Evolutionary conservation across 2,329 filamentous ascomycete species (phyloP).

Genomic region (Graphiopsis chlorocephala): DNA sequence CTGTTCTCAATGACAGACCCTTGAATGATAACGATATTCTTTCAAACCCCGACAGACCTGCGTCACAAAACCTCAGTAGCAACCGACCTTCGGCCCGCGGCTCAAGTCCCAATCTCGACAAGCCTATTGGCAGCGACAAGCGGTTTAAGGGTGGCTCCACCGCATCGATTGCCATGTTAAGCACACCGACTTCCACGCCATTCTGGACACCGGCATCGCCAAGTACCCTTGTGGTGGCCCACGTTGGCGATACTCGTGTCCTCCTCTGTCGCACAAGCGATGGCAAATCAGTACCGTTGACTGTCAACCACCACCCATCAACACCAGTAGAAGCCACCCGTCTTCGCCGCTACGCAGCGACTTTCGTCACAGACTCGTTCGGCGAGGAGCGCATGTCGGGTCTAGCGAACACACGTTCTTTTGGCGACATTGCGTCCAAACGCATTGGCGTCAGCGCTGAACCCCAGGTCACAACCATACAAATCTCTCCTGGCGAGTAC

Average conservation of each 20-base stretch:
- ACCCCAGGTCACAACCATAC: constrained; percentile 77
- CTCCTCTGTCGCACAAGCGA: constrained; percentile 84
- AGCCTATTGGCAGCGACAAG: constrained; percentile 66
- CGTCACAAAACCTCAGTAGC: constrained; percentile 35
- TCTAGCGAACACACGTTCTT: constrained; percentile 88
- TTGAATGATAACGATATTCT: constrained; percentile 84
- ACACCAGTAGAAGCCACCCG: constrained; percentile 78
- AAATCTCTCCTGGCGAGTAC: constrained; percentile 80
- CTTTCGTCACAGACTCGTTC: constrained; percentile 92
- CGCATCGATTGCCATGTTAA: constrained; percentile 83
- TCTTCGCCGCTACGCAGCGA: constrained; percentile 78
- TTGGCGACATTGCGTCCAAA: constrained; percentile 89
- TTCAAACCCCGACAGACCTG: constrained; percentile 56
- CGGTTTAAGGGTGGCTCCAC: constrained; percentile 94
- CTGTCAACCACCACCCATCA: constrained; percentile 90
- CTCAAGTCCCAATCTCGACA: constrained; percentile 50
- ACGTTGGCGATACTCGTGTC: constrained; percentile 90
- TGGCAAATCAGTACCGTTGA: constrained; percentile 75
- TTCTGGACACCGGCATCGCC: constrained; percentile 93
- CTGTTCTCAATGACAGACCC: constrained; percentile 68
- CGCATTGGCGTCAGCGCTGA: constrained; percentile 92
- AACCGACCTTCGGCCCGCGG: constrained; percentile 33
- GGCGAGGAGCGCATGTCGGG: constrained; percentile 94
- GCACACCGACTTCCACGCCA: constrained; percentile 83
- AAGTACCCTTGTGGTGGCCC: constrained; percentile 79